These are phyloP conservation scores for Austroboletus novae-zelandiae DNA, from an alignment of 1,284 basidiomycete species.

Conservation along the genomic window DNA sequence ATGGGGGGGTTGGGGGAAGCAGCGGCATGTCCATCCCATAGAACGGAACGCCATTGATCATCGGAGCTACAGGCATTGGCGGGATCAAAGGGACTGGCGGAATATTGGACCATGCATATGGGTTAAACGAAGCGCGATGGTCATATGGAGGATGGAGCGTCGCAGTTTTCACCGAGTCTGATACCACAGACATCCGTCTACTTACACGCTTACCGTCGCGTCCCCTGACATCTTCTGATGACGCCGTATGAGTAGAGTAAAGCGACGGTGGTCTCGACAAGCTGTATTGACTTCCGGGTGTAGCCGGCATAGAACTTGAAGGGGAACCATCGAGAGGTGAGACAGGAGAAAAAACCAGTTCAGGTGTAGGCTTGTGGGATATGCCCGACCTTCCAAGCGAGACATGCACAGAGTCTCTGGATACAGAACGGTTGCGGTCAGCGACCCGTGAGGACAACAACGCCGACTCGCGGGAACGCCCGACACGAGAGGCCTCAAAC, in stretches of 20 bases:
- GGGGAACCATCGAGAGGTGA: conserved; percentile 40
- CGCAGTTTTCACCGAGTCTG: conserved; percentile 37
- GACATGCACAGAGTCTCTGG: conserved; percentile 33
- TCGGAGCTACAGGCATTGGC: conserved; percentile 24
- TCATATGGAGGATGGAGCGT: conserved; percentile 34
- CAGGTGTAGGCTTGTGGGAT: conserved; percentile 45
- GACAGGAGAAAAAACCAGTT: conserved; percentile 32
- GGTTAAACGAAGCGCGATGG: conserved; percentile 36
- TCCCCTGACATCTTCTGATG: conserved; percentile 54
- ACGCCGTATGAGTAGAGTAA: conserved; percentile 44
- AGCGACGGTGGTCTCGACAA: conserved; percentile 53
- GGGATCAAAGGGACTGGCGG: conserved; percentile 24
- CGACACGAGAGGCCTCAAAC: conserved; percentile 55
- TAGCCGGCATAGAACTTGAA: conserved; percentile 43
- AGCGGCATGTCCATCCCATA: conserved; percentile 57
- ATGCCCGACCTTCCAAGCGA: conserved; percentile 34
- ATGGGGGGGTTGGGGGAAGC: conserved; percentile 70
- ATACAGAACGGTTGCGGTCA: conserved; percentile 45
- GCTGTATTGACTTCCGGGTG: conserved; percentile 33
- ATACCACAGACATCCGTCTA: conserved; percentile 46
- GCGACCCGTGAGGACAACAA: conserved; percentile 29
- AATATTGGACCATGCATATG: conserved; percentile 35
- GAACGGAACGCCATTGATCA: conserved; percentile 34
- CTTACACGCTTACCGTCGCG: conserved; percentile 36
- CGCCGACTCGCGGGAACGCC: conserved; percentile 31